phyloP scores from a whole-genome alignment of 495 filamentous ascomycete species.

The Penicillium verhagenii region DNA sequence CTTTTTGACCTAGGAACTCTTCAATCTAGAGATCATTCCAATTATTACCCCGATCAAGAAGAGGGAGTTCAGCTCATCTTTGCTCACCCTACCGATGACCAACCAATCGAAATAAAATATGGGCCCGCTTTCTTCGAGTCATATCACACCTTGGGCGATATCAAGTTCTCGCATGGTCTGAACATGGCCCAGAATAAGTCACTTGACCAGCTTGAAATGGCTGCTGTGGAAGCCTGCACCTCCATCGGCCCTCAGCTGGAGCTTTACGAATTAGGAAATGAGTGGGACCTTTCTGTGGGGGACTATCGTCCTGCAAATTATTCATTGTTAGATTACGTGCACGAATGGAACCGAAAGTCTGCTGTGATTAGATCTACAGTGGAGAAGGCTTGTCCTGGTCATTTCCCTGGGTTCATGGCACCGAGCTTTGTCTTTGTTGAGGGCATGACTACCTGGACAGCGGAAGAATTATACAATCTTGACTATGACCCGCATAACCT shows the following conservation, averaged over 20 bases:
- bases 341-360: slow-evolving; percentile 20
- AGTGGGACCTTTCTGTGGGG: slow-evolving; percentile 9
- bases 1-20: background rate
- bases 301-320: slow-evolving; percentile 14
- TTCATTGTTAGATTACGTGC: slow-evolving; percentile 11
- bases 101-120: slow-evolving; percentile 15
- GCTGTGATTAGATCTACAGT: slow-evolving; percentile 1
- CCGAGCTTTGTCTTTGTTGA: slow-evolving; percentile 14
- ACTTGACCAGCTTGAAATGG: slow-evolving; percentile 3
- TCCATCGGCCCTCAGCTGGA: slow-evolving; percentile 11
- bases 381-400: slow-evolving; percentile 15
- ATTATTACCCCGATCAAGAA: slow-evolving; percentile 15
- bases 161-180: slow-evolving; percentile 17
- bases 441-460: slow-evolving; percentile 6
- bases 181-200: slow-evolving; percentile 19
- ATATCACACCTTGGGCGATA: slow-evolving; percentile 12
- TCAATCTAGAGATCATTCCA: slow-evolving; percentile 10
- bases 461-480: slow-evolving; percentile 12
- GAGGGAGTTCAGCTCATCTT: slow-evolving; percentile 12
- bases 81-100: slow-evolving; percentile 14
- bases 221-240: slow-evolving; percentile 9
- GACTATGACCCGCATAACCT: slow-evolving; percentile 17
- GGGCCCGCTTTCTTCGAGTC: slow-evolving; percentile 22
- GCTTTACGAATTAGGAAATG: slow-evolving; percentile 19
- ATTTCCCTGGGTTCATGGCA: slow-evolving; percentile 14